These are phyloP conservation scores for Babesia caballi DNA, from an alignment of 169 alveolate species.

Conservation along the genomic window DNA sequence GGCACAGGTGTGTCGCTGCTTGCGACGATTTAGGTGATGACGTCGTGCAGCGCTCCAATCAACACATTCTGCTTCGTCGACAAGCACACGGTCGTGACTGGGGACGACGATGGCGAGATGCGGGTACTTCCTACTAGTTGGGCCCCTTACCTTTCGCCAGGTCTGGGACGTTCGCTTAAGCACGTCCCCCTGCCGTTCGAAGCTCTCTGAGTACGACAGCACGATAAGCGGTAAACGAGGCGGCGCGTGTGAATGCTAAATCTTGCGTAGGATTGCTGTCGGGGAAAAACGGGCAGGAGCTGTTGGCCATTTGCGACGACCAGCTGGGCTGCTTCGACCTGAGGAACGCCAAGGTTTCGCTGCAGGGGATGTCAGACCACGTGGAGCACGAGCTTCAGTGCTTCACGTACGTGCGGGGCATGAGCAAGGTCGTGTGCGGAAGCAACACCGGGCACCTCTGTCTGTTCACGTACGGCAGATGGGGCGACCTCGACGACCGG, in stretches of 20 bases:
- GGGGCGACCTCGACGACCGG: constrained; percentile 61
- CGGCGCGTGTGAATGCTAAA: not conserved
- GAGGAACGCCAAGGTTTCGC: constrained; percentile 19
- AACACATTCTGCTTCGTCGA: constrained; percentile 32
- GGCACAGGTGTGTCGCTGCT: constrained; percentile 38
- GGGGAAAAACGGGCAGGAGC: constrained; percentile 24
- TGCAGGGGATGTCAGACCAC: constrained; percentile 55
- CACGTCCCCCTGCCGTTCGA: constrained; percentile 9
- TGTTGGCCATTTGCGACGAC: constrained; percentile 47
- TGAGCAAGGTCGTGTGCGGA: constrained; percentile 56
- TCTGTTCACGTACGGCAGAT: constrained; percentile 49
- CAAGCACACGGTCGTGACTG: constrained; percentile 40
- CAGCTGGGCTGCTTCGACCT: constrained; percentile 56
- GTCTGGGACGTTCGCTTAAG: constrained; percentile 43
- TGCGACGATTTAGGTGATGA: not conserved
- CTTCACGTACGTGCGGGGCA: not conserved
- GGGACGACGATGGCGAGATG: constrained; percentile 61
- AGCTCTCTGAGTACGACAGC: constrained; percentile 22
- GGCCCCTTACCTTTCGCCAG: not conserved
- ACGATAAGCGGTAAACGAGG: constrained; percentile 17
- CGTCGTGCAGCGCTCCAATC: constrained; percentile 19
- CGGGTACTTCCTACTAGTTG: constrained; percentile 3
- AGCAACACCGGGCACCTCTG: constrained; percentile 49
- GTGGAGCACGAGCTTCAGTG: constrained; percentile 47
- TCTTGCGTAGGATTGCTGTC: not conserved